Evolutionary conservation across 148 eudicot species (phyloP), one percentile per base, ranked within the genome.

Genomic region (Rheum nobile): DNA sequence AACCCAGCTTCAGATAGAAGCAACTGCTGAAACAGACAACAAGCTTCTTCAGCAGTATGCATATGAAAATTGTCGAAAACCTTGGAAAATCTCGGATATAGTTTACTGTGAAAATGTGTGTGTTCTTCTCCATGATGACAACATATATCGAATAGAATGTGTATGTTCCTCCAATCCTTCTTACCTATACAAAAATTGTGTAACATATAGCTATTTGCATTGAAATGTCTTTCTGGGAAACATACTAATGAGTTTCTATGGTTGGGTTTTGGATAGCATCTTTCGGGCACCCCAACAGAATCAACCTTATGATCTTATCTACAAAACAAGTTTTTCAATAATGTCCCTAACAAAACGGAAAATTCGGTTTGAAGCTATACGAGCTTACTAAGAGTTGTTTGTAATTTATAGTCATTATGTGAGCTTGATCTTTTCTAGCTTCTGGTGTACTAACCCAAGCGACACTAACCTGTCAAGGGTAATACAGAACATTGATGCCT

Each of bases 31-130:
- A 65, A 78, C 83, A 79, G 92, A 87, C 74, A 84, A 69, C 79
- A 89, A 86, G 80, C 89, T 94, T 81, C 88, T 94, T 77, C 93
- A 83, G 77, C 81, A 91, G 10, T 85, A 85, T 86, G 83, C 88
- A 46, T 94, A 94, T 82, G 98, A 94, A 84, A 88, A 78, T 72
- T 89, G 90, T 59, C 90, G 98, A 76, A 86, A 79, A 73, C 71
- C 87, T 42, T 81, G 71, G 48, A 86, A 81, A 71, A 89, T 87
- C 79, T 75, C 74, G 75, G 97, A 94, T 76, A 78, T 79, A 34
- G 88, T 85, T 47, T 94, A 89, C 81, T 82, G 83, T 80, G 91
- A 84, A 76, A 94, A 91, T 79, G 84, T 86, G 31, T 88, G 91
- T 77, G 88, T 87, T 74, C 82, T 88, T 71, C 88, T 94, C 31